Evolutionary conservation across 2,329 filamentous ascomycete species (phyloP).

Genomic region (Diaporthe aspalathi): DNA sequence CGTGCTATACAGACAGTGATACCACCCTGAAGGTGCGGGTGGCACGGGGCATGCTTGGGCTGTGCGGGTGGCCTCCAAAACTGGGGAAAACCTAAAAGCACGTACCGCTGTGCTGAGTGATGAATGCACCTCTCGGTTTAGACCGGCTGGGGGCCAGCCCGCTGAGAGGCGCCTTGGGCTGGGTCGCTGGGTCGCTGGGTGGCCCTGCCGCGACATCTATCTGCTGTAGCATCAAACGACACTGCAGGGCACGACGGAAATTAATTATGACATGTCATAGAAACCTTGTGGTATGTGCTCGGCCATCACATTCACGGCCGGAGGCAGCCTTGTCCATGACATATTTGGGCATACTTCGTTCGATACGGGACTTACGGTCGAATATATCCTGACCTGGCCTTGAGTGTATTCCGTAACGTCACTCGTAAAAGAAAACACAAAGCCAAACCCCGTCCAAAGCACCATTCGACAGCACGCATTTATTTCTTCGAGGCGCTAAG

Average conservation of each 20-base stretch:
- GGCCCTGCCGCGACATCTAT: not conserved
- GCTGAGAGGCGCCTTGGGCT: slow-evolving; percentile 9
- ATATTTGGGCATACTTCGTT: too few relatives aligned
- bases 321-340: slow-evolving; percentile 21
- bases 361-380: not conserved
- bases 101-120: not conserved
- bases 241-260: not conserved
- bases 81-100: slow-evolving; percentile 30
- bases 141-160: slow-evolving; percentile 15
- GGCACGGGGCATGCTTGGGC: not conserved
- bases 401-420: not conserved
- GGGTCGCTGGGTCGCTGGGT: not conserved
- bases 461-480: not conserved
- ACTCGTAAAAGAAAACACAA: not conserved
- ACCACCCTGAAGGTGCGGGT: too few relatives aligned
- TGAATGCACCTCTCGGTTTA: not conserved
- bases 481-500: not conserved
- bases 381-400: too few relatives aligned
- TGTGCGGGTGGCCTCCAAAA: slow-evolving; percentile 30
- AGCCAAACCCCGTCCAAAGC: too few relatives aligned
- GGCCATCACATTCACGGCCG: slow-evolving; percentile 5
- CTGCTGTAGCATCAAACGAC: not conserved
- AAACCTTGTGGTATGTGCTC: slow-evolving; percentile 1
- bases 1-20: too few relatives aligned
- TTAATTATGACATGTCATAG: not conserved